phyloP scores from a whole-genome alignment of 495 filamentous ascomycete species.

The Aspergillus wentii region DNA sequence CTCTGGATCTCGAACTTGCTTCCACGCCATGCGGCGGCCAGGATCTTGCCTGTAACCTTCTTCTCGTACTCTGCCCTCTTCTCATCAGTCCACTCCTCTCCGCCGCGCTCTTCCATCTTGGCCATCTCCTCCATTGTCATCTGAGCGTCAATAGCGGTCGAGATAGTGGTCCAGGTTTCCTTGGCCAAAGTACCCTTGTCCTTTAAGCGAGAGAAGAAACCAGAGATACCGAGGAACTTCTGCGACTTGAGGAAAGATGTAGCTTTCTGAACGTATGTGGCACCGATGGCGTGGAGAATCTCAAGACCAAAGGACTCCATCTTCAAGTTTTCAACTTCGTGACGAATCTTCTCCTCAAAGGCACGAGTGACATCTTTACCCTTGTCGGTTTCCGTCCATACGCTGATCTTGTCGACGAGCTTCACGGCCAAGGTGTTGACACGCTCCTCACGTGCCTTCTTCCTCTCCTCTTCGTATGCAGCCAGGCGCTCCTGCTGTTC shows the following conservation, averaged over 20 bases:
- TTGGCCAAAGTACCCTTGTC: constrained; percentile 96
- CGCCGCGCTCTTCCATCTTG: constrained; percentile 87
- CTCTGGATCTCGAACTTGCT: constrained; percentile 98
- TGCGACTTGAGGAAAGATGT: constrained; percentile 87
- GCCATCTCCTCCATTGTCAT: constrained; percentile 99
- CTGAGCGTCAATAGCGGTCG: constrained; percentile 95
- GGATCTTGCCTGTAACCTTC: constrained; percentile 92
- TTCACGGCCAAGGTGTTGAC: constrained; percentile 79
- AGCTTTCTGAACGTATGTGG: constrained; percentile 82
- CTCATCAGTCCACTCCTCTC: constrained; percentile 98
- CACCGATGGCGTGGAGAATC: constrained; percentile 91
- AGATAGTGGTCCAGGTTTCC: constrained; percentile 97
- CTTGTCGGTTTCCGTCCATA: constrained; percentile 98
- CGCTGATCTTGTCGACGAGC: constrained; percentile 81
- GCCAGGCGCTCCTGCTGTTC: constrained; percentile 88
- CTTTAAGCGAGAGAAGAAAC: constrained; percentile 89
- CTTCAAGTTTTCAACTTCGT: constrained; percentile 96
- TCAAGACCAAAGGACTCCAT: constrained; percentile 99
- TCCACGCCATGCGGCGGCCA: constrained; percentile 96
- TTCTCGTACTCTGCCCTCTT: constrained; percentile 95
- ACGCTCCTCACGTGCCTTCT: constrained; percentile 80
- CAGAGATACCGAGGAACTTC: constrained; percentile 92
- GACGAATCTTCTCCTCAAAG: constrained; percentile 88
- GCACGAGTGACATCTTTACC: constrained; percentile 74
- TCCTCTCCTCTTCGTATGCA: constrained; percentile 83